Evolutionary conservation across 164 flowering plant species (phyloP).

Genomic region (Nymphaea colorata): DNA sequence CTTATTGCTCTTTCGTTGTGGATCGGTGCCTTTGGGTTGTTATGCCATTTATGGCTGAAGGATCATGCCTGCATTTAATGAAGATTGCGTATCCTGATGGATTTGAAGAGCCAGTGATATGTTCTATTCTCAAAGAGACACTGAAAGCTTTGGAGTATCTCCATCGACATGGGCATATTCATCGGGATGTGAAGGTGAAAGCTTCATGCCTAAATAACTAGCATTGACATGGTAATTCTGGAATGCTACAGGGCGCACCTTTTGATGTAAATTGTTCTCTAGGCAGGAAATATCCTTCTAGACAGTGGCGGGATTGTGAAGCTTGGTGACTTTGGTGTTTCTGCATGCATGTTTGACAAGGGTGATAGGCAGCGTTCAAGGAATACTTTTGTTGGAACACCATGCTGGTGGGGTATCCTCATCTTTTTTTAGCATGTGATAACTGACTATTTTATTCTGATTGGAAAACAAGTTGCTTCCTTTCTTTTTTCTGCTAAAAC

Average conservation of each 20-base stretch:
- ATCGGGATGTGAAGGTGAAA: conserved; percentile 90
- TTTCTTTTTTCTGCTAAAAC: neutral
- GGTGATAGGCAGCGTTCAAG: conserved; percentile 92
- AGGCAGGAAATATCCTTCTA: conserved; percentile 97
- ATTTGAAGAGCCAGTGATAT: conserved; percentile 82
- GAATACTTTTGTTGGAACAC: conserved; percentile 97
- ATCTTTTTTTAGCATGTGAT: neutral
- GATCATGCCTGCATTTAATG: conserved; percentile 96
- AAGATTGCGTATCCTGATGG: conserved; percentile 89
- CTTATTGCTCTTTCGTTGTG: conserved; percentile 89
- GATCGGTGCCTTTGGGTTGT: conserved; percentile 85
- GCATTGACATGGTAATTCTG: too few relatives aligned
- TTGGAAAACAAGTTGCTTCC: neutral
- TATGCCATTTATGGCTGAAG: conserved; percentile 99
- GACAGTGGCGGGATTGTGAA: conserved; percentile 72
- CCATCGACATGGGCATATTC: conserved; percentile 94
- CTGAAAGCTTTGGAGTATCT: conserved; percentile 91
- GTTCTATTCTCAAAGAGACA: conserved; percentile 78
- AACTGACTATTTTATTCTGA: neutral
- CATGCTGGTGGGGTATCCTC: conserved; percentile 68
- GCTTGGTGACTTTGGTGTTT: conserved; percentile 97
- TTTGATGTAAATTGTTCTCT: conserved; percentile 5
- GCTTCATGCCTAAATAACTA: neutral
- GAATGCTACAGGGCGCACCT: neutral
- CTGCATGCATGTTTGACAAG: conserved; percentile 92